Conservation (phyloP, 2,329 filamentous ascomycete species). For the Lachnellula arida region DNA sequence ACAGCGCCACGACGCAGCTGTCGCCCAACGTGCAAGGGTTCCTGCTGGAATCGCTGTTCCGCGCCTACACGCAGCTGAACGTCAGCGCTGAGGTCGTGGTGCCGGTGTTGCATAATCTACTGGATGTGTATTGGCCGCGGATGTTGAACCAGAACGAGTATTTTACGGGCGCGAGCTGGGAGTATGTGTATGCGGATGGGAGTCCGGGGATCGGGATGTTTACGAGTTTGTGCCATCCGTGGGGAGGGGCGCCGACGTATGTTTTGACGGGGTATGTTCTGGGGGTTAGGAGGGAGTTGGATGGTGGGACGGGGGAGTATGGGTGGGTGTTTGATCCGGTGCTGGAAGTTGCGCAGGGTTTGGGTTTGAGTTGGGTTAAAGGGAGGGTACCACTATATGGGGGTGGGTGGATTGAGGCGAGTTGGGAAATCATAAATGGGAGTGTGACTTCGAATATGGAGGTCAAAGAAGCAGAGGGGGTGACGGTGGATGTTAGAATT, state of each 20-base stretch:
- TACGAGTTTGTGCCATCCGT: constrained; percentile 41
- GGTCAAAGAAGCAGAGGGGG: too few species aligned
- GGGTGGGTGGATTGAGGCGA: too few species aligned
- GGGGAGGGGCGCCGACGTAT: constrained; percentile 43
- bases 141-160: constrained; percentile 37
- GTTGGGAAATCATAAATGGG: too few species aligned
- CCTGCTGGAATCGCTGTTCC: constrained; percentile 36
- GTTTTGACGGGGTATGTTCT: constrained; percentile 36
- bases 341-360: too few species aligned
- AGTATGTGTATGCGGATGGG: constrained; percentile 38
- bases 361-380: too few species aligned
- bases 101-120: constrained; percentile 22
- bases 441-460: too few species aligned
- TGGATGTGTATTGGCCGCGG: constrained; percentile 37
- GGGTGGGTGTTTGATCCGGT: too few species aligned
- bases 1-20: constrained; percentile 25
- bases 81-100: constrained; percentile 11
- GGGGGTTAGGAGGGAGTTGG: constrained; percentile 9
- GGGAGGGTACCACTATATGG: too few species aligned
- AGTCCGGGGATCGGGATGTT: constrained; percentile 38
- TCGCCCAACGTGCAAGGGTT: constrained; percentile 45
- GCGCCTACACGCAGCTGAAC: constrained; percentile 23
- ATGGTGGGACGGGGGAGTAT: too few species aligned
- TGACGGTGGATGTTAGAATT: too few species aligned
- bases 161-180: constrained; percentile 40